phyloP scores from a whole-genome alignment of 2,329 filamentous ascomycete species.

The Plenodomus biglobosus region DNA sequence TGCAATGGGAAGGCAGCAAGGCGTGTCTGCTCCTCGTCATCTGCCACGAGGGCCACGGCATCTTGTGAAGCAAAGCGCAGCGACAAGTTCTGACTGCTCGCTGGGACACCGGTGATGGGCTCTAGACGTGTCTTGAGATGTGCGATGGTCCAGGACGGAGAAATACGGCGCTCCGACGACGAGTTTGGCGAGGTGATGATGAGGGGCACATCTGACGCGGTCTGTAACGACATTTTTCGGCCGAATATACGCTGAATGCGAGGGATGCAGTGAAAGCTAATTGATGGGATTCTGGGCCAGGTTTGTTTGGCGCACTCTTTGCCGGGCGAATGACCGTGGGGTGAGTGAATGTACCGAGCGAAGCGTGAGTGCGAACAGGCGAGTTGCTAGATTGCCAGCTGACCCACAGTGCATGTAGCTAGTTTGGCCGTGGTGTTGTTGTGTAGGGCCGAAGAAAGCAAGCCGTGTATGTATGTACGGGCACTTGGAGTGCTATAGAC shows the following conservation, averaged over 20 bases:
- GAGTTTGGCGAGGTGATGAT: slow-evolving; percentile 74
- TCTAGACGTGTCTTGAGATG: slow-evolving; percentile 87
- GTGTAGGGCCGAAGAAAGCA: slow-evolving; percentile 10
- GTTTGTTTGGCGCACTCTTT: background rate
- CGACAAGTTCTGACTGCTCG: slow-evolving; percentile 72
- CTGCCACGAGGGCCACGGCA: slow-evolving; percentile 65
- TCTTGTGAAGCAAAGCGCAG: slow-evolving; percentile 67
- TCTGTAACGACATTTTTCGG: slow-evolving; percentile 39
- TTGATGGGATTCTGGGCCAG: slow-evolving; percentile 10
- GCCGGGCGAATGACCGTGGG: slow-evolving; percentile 4
- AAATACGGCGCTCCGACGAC: slow-evolving; percentile 85
- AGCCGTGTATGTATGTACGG: background rate
- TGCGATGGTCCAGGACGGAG: slow-evolving; percentile 85
- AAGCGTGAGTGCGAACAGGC: slow-evolving; percentile 3
- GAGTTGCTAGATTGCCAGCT: slow-evolving; percentile 13
- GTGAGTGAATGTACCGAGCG: slow-evolving; percentile 8
- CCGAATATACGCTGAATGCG: slow-evolving; percentile 6
- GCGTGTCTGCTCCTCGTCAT: slow-evolving; percentile 70
- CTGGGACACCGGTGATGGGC: slow-evolving; percentile 88
- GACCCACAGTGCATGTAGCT: slow-evolving; percentile 17
- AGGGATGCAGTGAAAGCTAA: slow-evolving; percentile 9
- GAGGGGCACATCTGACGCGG: slow-evolving; percentile 73
- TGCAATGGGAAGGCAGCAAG: slow-evolving; percentile 67
- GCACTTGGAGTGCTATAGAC: too few species aligned
- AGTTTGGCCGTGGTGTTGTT: slow-evolving; percentile 4